These are phyloP conservation scores for Dovyalis caffra DNA, from an alignment of 345 rosid genomes.

Conservation along the genomic window DNA sequence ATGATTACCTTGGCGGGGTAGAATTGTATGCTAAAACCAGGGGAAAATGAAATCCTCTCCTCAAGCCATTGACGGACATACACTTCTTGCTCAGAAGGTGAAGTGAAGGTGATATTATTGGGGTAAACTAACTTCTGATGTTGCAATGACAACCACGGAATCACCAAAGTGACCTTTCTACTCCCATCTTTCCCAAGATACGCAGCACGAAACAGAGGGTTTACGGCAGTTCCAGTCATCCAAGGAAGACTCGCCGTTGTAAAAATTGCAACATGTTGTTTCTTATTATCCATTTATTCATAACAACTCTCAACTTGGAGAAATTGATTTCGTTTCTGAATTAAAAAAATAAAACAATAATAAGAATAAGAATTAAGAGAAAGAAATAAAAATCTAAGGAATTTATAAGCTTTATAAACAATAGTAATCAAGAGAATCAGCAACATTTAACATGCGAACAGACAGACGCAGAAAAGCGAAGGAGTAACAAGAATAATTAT, in stretches of 20 bases:
- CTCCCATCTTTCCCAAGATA: slow-evolving; percentile 74
- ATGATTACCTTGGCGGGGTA: slow-evolving; percentile 81
- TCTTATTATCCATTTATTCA: slow-evolving; percentile 51
- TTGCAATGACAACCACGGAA: slow-evolving; percentile 82
- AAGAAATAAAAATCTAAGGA: neutral
- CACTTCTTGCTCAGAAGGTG: slow-evolving; percentile 68
- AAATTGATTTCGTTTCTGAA: neutral
- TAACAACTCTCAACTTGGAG: neutral
- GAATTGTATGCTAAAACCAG: slow-evolving; percentile 54
- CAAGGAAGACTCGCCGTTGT: slow-evolving; percentile 97
- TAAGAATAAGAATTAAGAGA: neutral
- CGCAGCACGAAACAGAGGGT: slow-evolving; percentile 94
- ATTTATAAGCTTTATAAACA: too few relatives aligned
- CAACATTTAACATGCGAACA: too few relatives aligned
- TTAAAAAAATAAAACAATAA: too few relatives aligned
- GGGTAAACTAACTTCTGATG: slow-evolving; percentile 83
- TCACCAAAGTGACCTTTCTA: slow-evolving; percentile 71
- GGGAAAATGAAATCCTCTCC: slow-evolving; percentile 56
- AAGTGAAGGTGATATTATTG: slow-evolving; percentile 43
- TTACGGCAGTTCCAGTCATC: slow-evolving; percentile 97
- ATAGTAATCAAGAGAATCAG: too few relatives aligned
- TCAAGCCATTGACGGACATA: slow-evolving; percentile 78
- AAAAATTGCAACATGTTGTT: slow-evolving; percentile 70
- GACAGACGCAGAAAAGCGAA: too few relatives aligned
- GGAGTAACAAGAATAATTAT: too few relatives aligned